Evolutionary conservation across 2,329 filamentous ascomycete genomes (phyloP), one percentile per base, ranked within the genome.

Genomic region (Penicillium hesseltinei): DNA sequence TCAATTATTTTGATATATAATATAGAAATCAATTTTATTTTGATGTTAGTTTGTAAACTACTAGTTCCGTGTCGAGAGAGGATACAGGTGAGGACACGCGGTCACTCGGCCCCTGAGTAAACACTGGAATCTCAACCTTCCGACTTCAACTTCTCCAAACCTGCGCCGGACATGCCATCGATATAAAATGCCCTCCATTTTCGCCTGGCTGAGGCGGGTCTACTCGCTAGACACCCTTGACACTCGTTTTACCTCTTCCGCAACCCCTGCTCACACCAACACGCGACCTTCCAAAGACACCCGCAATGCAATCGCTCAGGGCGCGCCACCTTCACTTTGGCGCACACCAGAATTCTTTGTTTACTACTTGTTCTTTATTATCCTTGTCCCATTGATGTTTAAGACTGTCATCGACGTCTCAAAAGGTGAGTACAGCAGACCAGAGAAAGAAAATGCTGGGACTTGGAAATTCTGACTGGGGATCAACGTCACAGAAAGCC

Each of bases 391-490:
- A 9, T 83, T 87, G 68, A 99, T 99, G 92, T 91, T 96, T 76
- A 96, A 91, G 80, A 81, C 88, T n/a, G 88, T 89, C 10, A 90
- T 92, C 65, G 85, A 90, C 76, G 91, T 96, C 45, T 99, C 94
- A 25, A 84, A 87, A 76, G 83, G 92, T 92, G 75, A 57, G 81
- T 79, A 19, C 13, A 25, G 21, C 11, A 36, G 31, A 1, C 9
- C 6, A n/a, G 31, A 36, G 50, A 39, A 31, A 39, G 50, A 39
- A 31, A 42, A 45, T 13, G 29, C 25, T 7, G 42, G 19, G 38
- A n/a, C 43, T 38, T 38, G 39, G n/a, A 36, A 33, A 59, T 60
- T 52, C 62, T 67, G 45, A 68, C 50, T 29, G 39, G 36, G 42
- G 49, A 40, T 48, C 44, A 55, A 48, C 43, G 33, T 31, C 52